These are phyloP conservation scores for Phytopythium aichiense DNA, from an alignment of 352 stramenopile genomes.

Conservation along the genomic window DNA sequence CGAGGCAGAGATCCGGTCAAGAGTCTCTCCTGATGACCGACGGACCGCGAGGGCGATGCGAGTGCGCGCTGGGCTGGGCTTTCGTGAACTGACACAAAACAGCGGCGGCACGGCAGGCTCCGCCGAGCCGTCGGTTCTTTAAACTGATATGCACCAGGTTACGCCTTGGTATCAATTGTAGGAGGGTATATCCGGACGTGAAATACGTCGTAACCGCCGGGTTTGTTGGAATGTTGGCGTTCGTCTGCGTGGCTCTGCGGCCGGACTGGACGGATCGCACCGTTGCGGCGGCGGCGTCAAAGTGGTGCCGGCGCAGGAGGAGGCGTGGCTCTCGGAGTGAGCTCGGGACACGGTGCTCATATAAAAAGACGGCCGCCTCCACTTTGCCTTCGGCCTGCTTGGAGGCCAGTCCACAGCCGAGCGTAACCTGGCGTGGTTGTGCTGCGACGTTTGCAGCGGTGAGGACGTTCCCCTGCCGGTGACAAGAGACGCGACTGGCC, in stretches of 20 bases:
- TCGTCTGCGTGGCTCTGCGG: constrained; percentile 5
- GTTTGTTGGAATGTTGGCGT: background rate
- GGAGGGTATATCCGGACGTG: background rate
- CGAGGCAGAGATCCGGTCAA: too few species aligned
- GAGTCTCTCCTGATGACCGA: constrained; percentile 5
- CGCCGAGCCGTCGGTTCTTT: background rate
- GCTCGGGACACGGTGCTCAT: background rate
- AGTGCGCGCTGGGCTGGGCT: constrained; percentile 7
- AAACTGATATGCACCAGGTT: background rate
- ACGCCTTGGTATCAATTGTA: background rate
- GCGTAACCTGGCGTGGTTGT: background rate
- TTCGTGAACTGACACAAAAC: constrained; percentile 9
- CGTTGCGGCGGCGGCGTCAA: too few species aligned
- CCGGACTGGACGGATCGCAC: background rate
- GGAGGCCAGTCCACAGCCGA: background rate
- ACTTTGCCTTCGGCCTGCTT: background rate
- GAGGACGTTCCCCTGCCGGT: background rate
- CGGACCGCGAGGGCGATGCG: background rate
- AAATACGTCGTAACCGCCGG: background rate
- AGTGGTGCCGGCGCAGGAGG: background rate
- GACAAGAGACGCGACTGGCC: constrained; percentile 1
- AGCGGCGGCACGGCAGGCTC: constrained; percentile 1
- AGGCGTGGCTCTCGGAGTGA: background rate
- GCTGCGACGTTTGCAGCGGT: background rate
- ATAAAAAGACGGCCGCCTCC: too few species aligned